A percentile compares a stretch with the other conserved stretches of the same genome.
Conservation (phyloP, 1,284 basidiomycete genomes). For the Trichosporon sp. region DNA sequence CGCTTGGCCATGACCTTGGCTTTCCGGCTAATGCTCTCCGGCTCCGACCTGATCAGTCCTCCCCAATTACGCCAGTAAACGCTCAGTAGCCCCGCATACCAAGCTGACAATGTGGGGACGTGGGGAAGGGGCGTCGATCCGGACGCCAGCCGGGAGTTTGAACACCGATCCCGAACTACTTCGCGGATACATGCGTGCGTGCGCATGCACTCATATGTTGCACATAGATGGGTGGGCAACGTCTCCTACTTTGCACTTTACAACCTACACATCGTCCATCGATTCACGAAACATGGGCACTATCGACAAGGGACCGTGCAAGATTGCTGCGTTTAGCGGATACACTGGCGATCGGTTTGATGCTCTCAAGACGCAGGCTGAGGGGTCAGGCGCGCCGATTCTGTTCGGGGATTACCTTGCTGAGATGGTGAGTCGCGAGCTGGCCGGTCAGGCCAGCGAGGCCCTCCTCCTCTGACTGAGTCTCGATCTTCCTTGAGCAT, state of each 20-base stretch:
- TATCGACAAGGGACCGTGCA: constrained; percentile 6
- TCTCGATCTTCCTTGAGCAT: background rate
- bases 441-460: background rate
- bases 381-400: constrained; percentile 8
- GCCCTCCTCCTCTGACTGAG: background rate
- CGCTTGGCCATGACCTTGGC: background rate
- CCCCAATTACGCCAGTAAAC: background rate
- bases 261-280: background rate
- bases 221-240: background rate
- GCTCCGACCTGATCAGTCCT: background rate
- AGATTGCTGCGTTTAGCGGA: constrained; percentile 21
- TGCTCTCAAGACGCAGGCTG: constrained; percentile 14
- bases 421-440: constrained; percentile 14
- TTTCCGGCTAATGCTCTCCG: background rate
- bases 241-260: background rate
- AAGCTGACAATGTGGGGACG: background rate
- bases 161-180: background rate
- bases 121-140: too few species aligned
- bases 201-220: background rate
- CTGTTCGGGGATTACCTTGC: constrained; percentile 22
- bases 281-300: background rate
- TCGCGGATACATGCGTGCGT: background rate
- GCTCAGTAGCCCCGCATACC: background rate
- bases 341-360: constrained; percentile 6
- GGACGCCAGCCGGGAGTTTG: background rate